Evolutionary conservation across 78 protist genomes (phyloP), one percentile per base, ranked within the genome.

Genomic region (Trichosphaerium sp.): DNA sequence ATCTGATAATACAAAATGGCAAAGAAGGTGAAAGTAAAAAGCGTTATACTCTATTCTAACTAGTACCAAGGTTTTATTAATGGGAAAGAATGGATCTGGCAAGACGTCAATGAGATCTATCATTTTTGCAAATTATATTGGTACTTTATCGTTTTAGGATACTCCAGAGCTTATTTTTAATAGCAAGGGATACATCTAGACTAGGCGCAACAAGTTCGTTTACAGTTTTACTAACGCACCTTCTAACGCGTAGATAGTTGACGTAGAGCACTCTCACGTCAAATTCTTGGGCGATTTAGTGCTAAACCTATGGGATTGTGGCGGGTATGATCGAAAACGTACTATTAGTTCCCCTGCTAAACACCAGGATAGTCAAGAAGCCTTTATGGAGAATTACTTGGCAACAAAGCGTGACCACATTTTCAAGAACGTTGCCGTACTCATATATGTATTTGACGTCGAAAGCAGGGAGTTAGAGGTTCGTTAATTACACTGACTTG

Each of bases 281-380:
- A 82, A 88, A 18, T 95, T 95, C 72, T 78, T 95, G 25, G 99
- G 99, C 34, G 93, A 95, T 69, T 85, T 95, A 15, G 87, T 79
- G 11, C 90, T 95, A 38, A 93, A 92, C 69, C 87, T 95, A 21
- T 93, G 97, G 97, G 99, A 95, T 65, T 95, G 99, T 57, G 99
- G 99, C 12, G 99, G 96, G 69, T 65, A 26, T 15, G 12, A 1
- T 1, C 57, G 10, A 31, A 25, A 21, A 23, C 65, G 23, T 29
- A 7, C 25, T 3, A 3, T 37, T 21, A 57, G 21, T 32, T 18
- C 62, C 21, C 49, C 21, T 31, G 21, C 21, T 58, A 32, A 59
- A 1, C 10, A 2, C 14, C 21, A 23, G 12, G 1, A 12, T 55
- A 71, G 88, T 4, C 97, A 92, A 55, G 94, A 88, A 52, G 81